Evolutionary conservation across 805 yeast genomes (phyloP).

Genomic region (Maudiozyma serrabonitensis): DNA sequence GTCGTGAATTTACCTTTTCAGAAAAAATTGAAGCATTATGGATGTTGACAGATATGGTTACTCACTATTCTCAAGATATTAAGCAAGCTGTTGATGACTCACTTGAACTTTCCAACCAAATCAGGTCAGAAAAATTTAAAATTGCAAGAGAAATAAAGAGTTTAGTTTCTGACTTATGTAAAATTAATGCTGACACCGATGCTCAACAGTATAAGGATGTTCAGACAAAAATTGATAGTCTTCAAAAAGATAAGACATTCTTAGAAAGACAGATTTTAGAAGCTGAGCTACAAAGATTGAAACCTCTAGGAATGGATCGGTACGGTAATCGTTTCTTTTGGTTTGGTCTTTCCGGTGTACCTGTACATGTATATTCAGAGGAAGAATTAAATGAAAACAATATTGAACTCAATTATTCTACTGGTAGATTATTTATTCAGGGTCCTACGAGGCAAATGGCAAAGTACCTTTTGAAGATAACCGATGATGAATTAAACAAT

Average conservation of each 20-base stretch:
- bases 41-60: slow-evolving; percentile 52
- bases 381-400: slow-evolving; percentile 32
- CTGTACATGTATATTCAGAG: slow-evolving; percentile 28
- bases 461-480: slow-evolving; percentile 26
- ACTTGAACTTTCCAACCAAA: slow-evolving; percentile 25
- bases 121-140: slow-evolving; percentile 28
- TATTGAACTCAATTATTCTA: slow-evolving; percentile 50
- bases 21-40: slow-evolving; percentile 49
- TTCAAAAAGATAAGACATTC: slow-evolving; percentile 39
- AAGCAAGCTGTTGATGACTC: slow-evolving; percentile 25
- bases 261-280: slow-evolving; percentile 57
- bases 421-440: slow-evolving; percentile 85
- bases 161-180: slow-evolving; percentile 13
- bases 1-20: slow-evolving; percentile 38
- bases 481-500: slow-evolving; percentile 17
- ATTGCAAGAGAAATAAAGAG: slow-evolving; percentile 17
- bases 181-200: slow-evolving; percentile 6
- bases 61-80: slow-evolving; percentile 25
- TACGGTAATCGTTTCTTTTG: slow-evolving; percentile 88
- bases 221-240: slow-evolving; percentile 28
- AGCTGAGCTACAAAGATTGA: slow-evolving; percentile 68
- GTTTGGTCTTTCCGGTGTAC: slow-evolving; percentile 82
- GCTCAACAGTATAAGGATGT: slow-evolving; percentile 19
- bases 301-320: slow-evolving; percentile 72
- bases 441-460: slow-evolving; percentile 62